A percentile compares a stretch with the other conserved stretches of the same genome.
Conservation (phyloP, 495 filamentous ascomycete species). For the Neurospora cerealis region DNA sequence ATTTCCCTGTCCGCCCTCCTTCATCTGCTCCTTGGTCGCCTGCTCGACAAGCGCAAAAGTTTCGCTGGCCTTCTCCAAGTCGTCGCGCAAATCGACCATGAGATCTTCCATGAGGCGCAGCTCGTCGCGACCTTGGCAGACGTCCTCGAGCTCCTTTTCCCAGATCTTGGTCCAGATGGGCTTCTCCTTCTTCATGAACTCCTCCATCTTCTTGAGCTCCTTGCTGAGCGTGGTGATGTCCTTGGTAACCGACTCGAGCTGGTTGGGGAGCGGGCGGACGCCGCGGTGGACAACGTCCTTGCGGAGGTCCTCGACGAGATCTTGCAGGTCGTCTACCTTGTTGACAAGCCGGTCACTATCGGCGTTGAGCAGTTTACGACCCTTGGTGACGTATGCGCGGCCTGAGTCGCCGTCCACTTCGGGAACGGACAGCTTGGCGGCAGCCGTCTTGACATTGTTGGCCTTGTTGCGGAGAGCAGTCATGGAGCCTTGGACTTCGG, state of each 20-base stretch:
- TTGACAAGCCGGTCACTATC: slow-evolving; percentile 83
- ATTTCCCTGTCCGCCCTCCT: slow-evolving; percentile 44
- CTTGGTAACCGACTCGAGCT: slow-evolving; percentile 78
- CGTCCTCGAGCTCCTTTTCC: slow-evolving; percentile 89
- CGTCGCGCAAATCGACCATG: slow-evolving; percentile 81
- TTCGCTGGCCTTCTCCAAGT: slow-evolving; percentile 85
- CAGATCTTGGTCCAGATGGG: slow-evolving; percentile 97
- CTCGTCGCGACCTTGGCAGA: slow-evolving; percentile 90
- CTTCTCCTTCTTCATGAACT: slow-evolving; percentile 83
- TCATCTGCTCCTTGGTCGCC: slow-evolving; percentile 89
- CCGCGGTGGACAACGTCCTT: slow-evolving; percentile 94
- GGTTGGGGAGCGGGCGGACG: slow-evolving; percentile 83
- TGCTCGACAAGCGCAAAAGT: slow-evolving; percentile 94
- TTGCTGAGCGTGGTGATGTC: slow-evolving; percentile 72
- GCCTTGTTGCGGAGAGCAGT: slow-evolving; percentile 70
- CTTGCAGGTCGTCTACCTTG: slow-evolving; percentile 91
- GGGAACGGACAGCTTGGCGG: slow-evolving; percentile 54
- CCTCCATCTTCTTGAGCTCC: slow-evolving; percentile 91
- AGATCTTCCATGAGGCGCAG: slow-evolving; percentile 92
- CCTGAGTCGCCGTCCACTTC: slow-evolving; percentile 61
- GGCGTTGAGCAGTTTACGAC: slow-evolving; percentile 71
- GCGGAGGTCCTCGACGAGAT: slow-evolving; percentile 89
- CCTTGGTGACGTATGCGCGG: slow-evolving; percentile 70
- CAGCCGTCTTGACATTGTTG: slow-evolving; percentile 62
- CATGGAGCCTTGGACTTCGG: slow-evolving; percentile 85